A percentile compares a stretch with the other conserved stretches of the same genome.
phyloP scores from a whole-genome alignment of 2,329 filamentous ascomycete genomes.

The Ophiobolus disseminans region DNA sequence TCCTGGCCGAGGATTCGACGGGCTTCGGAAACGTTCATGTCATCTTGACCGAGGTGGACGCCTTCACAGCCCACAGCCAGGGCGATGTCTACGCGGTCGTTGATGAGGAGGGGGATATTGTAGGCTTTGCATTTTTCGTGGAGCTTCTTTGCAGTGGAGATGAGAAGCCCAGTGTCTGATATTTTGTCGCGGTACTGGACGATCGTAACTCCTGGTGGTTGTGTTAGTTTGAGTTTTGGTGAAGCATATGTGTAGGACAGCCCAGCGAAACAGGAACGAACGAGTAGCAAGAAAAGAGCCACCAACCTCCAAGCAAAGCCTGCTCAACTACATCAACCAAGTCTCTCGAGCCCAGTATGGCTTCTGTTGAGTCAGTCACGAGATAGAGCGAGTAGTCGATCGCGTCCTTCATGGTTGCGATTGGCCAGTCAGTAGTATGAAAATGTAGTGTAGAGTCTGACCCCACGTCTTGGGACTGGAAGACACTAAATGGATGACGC shows the following conservation, averaged over 20 bases:
- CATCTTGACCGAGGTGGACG: conserved; percentile 94
- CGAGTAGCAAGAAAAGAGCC: conserved; percentile 73
- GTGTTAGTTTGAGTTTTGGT: neutral
- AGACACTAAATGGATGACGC: conserved; percentile 2
- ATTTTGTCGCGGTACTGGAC: conserved; percentile 93
- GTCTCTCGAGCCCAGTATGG: conserved; percentile 75
- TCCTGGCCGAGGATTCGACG: conserved; percentile 74
- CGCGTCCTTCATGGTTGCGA: conserved; percentile 48
- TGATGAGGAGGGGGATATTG: conserved; percentile 83
- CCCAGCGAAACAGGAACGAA: conserved; percentile 15
- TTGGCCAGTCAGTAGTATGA: conserved; percentile 20
- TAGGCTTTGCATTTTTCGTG: conserved; percentile 73
- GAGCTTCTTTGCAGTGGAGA: conserved; percentile 73
- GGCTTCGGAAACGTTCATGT: conserved; percentile 74
- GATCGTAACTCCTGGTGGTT: conserved; percentile 68
- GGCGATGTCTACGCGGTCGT: conserved; percentile 90
- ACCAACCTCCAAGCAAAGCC: conserved; percentile 73
- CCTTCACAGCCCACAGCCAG: conserved; percentile 86
- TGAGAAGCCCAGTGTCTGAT: conserved; percentile 73
- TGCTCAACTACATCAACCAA: conserved; percentile 76
- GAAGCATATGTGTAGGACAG: neutral
- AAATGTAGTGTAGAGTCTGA: neutral
- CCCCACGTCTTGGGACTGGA: neutral
- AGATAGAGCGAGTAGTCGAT: conserved; percentile 86
- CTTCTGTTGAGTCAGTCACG: conserved; percentile 90